Evolutionary conservation across 192 early-diverging fungal species (phyloP), one percentile per base, ranked within the genome.

Genomic region (Entomortierella beljakovae): DNA sequence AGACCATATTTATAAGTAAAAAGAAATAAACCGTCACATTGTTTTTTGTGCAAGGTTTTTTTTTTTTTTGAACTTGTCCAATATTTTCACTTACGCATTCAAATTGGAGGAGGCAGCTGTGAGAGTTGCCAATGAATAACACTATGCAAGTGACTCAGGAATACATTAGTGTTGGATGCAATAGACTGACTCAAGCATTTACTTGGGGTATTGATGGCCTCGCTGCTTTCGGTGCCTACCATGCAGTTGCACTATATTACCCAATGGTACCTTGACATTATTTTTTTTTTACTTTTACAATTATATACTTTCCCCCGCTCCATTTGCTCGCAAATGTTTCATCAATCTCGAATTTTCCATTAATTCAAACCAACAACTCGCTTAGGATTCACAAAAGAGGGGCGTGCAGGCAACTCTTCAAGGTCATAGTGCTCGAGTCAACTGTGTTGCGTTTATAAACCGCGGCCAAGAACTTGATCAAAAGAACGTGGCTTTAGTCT

Each of bases 371-470:
- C 37, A 6, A 8, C 37, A 38, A 46, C 15, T 46, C 43, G 15
- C 40, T 56, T 62, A 92, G 80, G 86, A 92, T 49, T 35, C 71
- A 1, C 46, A 52, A 26, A 67, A 64, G 49, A 66, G 64, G 25
- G 93, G 92, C 0, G 73, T 93, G 6, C 64, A 67, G 1, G 57
- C 77, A 1, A 92, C 94, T 16, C 82, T 96, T 9, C 86, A 82
- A 8, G 95, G 93, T n/a, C 96, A 97, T 59, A 88, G 79, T 16
- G 84, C 70, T 34, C 88, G 91, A 33, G 93, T 97, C 22, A 95
- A 93, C 81, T 91, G 91, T 71, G 89, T 93, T 13, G 81, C 85
- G 3, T 95, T 92, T 76, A 75, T 92, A 20, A 85, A 90, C 64
- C 56, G 88, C 69, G 89, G 76, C 15, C 50, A 81, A 9, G 86